Base-by-base conservation (phyloP, 306 rosid genomes). In the Cucumis hystrix region DNA sequence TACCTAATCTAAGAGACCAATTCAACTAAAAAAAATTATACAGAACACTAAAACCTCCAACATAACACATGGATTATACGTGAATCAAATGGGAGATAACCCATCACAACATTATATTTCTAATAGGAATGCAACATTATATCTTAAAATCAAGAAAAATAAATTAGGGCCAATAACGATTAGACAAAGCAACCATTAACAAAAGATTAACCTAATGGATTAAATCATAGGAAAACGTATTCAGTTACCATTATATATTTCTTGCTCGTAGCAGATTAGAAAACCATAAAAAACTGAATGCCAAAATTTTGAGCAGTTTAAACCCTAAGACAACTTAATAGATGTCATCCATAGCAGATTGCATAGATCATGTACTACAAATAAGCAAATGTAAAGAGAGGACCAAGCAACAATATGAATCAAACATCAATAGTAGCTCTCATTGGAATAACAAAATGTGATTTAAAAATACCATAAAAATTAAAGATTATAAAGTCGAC, bases 401-500 rank as follows among this genome's bases (percentile, higher is more conserved):
- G 39, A 49, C 15, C 21, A 49, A 25, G 23, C 21, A 25, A 15
- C 3, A 49, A 7, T 47, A 4, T 47, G 30, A 14, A 70, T 25
- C 58, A 49, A 70, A 49, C 18, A 16, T 8, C 17, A 56, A 55
- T n/a, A 74, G 55, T 40, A 73, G 74, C 77, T 17, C 77, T 17
- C 61, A 71, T 70, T 61, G 28, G 63, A 33, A 25, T 47, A 25
- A 23, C 41, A 47, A 70, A 70, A 70, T 70, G 76, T 70, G 76
- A 70, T 70, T 70, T 45, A 14, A 49, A 49, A 49, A 70, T 70
- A 47, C 59, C 76, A 70, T 70, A 70, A 70, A 70, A 70, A 70
- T 70, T 28, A 69, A 47, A 21, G 41, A 41, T 39, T 23, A 58
- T 21, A 70, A 15, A 70, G 75, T 70, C 37, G 75, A 69, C 56